Evolutionary conservation across 2,329 filamentous ascomycete genomes (phyloP).

Genomic region (Dactylonectria macrodidyma): DNA sequence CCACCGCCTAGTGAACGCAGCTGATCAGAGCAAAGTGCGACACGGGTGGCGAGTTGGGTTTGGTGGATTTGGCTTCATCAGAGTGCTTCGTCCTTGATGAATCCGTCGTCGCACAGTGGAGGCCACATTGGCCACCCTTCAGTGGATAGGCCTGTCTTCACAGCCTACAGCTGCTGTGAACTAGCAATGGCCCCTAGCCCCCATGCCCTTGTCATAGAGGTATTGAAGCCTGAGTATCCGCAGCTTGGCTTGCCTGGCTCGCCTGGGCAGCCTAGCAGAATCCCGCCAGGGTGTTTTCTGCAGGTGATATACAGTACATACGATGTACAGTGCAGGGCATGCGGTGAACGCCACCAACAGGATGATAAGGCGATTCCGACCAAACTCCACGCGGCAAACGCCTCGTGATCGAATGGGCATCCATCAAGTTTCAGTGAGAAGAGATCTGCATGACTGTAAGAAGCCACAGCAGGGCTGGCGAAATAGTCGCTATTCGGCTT

Average conservation of each 20-base stretch:
- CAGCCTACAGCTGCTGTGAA: background rate
- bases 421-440: slow-evolving; percentile 2
- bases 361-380: slow-evolving; percentile 5
- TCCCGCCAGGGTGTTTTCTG: slow-evolving; percentile 6
- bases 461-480: background rate
- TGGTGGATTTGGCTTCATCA: slow-evolving; percentile 2
- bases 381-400: background rate
- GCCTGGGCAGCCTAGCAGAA: slow-evolving; percentile 6
- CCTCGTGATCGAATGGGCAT: background rate
- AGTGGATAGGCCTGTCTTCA: background rate
- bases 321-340: background rate
- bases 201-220: slow-evolving; percentile 2
- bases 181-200: background rate
- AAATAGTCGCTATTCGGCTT: background rate
- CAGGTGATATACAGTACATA: background rate
- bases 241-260: background rate
- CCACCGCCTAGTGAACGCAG: slow-evolving; percentile 10
- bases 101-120: slow-evolving; percentile 10
- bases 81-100: background rate
- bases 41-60: slow-evolving; percentile 13
- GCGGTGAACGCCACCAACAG: slow-evolving; percentile 18
- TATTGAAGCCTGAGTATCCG: background rate
- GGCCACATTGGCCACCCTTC: background rate
- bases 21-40: slow-evolving; percentile 11
- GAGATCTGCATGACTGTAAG: background rate